Evolutionary conservation across 2,329 filamentous ascomycete species (phyloP), one percentile per base, ranked within the genome.

Genomic region (Onygena corvina): DNA sequence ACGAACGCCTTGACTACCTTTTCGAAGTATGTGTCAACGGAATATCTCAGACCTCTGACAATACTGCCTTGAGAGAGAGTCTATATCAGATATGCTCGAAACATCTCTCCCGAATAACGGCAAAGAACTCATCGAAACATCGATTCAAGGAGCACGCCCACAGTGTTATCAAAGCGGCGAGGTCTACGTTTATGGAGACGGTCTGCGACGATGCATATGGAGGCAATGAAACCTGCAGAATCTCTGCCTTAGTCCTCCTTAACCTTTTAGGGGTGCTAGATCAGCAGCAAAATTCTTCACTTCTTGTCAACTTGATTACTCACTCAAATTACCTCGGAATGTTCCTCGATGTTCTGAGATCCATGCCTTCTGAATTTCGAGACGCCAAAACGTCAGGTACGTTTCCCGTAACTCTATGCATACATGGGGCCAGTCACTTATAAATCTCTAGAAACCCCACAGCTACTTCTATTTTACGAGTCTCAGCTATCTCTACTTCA

Each of bases 31-130:
- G 86, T 53, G 73, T 95, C 11, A 77, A 82, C 57, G 86, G 87
- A 3, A 83, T 94, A 49, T 79, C 82, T 55, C 81, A 84, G 53
- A 82, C 84, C 60, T 76, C 81, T 1, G 81, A 83, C 3, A 81
- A 78, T 48, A 71, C 84, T 12, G 75, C 80, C 49, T 71, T 98
- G 33, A 81, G 92, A 46, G 81, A 92, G 51, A 76, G 85, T 18
- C 90, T 94, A 67, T 98, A 96, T 65, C 84, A 84, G 59, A 94
- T 94, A 58, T 89, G 85, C 68, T 90, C 89, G 63, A 80, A 85
- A 16, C 94, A 94, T 62, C 74, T 94, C 47, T 79, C 79, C 3
- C 81, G 58, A 58, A 29, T 64, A 58, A 47, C 62, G 56, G 12
- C 60, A 50, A 33, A 55, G 53, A n/a, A 59, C 53, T 47, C 59